Percentiles rank a stretch among this genome's conserved stretches.
Evolutionary conservation across 2,329 filamentous ascomycete genomes (phyloP).

Genomic region (Aspergillus fumigatiaffinis): DNA sequence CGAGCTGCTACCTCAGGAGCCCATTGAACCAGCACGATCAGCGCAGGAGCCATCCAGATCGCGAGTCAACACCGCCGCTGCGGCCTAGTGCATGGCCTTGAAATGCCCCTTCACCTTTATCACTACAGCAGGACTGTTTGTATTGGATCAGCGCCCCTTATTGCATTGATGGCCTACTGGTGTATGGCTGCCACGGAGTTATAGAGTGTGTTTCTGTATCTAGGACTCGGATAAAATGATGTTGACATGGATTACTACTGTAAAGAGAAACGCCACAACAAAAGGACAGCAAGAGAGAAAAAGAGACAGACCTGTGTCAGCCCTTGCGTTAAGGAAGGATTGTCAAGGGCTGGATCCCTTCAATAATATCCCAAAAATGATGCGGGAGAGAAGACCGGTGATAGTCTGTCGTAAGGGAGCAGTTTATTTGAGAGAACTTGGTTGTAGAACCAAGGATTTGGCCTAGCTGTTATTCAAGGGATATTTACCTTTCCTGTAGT

Average conservation of each 20-base stretch:
- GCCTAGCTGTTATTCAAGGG: neutral
- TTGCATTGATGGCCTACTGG: conserved; percentile 24
- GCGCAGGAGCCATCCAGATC: conserved; percentile 24
- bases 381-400: neutral
- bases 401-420: neutral
- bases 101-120: neutral
- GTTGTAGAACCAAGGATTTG: no score
- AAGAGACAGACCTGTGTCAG: neutral
- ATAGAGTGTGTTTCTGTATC: conserved; percentile 11
- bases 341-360: neutral
- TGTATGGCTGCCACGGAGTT: conserved; percentile 18
- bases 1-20: conserved; percentile 45
- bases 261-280: neutral
- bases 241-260: conserved; percentile 4
- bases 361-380: neutral
- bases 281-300: neutral
- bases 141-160: conserved; percentile 1
- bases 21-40: conserved; percentile 33
- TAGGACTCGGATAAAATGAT: conserved; percentile 3
- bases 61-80: conserved; percentile 26
- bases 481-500: neutral
- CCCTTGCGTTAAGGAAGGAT: neutral
- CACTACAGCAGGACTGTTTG: conserved; percentile 8
- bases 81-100: conserved; percentile 17
- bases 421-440: neutral